Evolutionary conservation across 1,284 basidiomycete genomes (phyloP), one percentile per base, ranked within the genome.

Genomic region (Cryptococcus wingfieldii): DNA sequence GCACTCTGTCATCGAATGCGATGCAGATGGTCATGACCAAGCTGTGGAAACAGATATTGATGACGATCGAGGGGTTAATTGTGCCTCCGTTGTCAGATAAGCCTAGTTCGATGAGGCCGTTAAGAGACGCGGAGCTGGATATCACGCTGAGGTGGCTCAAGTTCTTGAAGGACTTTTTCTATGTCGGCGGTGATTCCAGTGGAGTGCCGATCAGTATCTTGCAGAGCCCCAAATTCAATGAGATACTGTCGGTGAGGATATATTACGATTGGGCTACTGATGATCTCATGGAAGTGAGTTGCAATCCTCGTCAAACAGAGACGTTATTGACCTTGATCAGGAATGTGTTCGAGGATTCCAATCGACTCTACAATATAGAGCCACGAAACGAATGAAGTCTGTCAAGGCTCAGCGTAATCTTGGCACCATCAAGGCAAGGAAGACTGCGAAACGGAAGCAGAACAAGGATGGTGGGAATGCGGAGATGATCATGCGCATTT

Each of bases 111-210:
- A 89, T 98, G 90, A 86, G 87, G 62, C 87, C 92, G 13, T 74
- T 98, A 66, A 86, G 83, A 38, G 94, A 96, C 68, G 93, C 95
- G 78, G 95, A 98, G 78, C 89, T 98, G 28, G 95, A 98, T 70
- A 88, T 98, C 54, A 95, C 94, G 10, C 93, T 98, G 80, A 96
- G 94, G 72, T 98, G 96, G 96, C 78, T 98, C 50, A 92, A 91
- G 88, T 96, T 96, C 79, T 72, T 98, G 69, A 82, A 88, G 53
- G 90, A 95, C 74, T 99, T 94, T 79, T 97, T 98, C 80, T 87
- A 96, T 71, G 93, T 91, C 10, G 88, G 86, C 39, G 96, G 96
- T 7, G 90, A 96, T 72, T 90, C 90, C 16, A 88, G 88, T 14
- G 85, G 80, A 5, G 78, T 98, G 10, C 85, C 94, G 0, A 79